These are phyloP conservation scores for Dactylellina drechsleri DNA, from an alignment of 2,329 filamentous ascomycete species.

Conservation along the genomic window DNA sequence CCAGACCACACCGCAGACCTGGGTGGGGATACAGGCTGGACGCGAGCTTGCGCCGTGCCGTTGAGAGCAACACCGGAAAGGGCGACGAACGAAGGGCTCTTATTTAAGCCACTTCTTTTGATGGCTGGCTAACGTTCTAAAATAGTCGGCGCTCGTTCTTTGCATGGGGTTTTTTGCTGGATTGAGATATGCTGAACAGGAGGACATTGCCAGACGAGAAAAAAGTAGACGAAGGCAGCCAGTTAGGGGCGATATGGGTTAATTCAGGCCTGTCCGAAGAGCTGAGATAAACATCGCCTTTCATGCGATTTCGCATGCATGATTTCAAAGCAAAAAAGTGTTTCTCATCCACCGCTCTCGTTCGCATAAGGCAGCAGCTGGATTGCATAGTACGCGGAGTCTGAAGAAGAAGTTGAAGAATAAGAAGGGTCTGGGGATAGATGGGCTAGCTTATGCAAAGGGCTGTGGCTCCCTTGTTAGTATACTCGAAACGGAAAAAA, in stretches of 20 bases:
- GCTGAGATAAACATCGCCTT: conserved; percentile 8
- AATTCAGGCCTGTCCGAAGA: conserved; percentile 12
- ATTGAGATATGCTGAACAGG: conserved; percentile 1
- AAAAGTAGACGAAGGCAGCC: conserved; percentile 12
- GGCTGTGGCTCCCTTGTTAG: conserved; percentile 41
- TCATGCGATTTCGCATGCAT: conserved; percentile 15
- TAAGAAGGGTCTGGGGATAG: background rate
- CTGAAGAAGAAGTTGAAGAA: background rate
- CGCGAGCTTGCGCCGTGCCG: conserved; percentile 14
- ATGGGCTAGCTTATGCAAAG: conserved; percentile 3
- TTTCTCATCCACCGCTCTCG: no score
- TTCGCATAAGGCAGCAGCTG: background rate
- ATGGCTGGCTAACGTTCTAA: conserved; percentile 4
- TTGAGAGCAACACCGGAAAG: conserved; percentile 18
- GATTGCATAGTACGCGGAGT: background rate
- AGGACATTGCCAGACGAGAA: background rate
- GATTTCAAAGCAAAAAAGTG: background rate
- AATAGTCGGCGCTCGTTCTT: conserved; percentile 8
- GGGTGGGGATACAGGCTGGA: background rate
- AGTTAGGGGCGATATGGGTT: background rate
- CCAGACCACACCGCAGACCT: background rate
- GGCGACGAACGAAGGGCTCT: background rate
- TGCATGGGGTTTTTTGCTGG: conserved; percentile 10
- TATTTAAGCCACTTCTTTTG: background rate
- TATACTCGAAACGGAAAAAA: conserved; percentile 4